Conservation (phyloP, 2,329 filamentous ascomycete genomes). For the Verticillium tricorpus region DNA sequence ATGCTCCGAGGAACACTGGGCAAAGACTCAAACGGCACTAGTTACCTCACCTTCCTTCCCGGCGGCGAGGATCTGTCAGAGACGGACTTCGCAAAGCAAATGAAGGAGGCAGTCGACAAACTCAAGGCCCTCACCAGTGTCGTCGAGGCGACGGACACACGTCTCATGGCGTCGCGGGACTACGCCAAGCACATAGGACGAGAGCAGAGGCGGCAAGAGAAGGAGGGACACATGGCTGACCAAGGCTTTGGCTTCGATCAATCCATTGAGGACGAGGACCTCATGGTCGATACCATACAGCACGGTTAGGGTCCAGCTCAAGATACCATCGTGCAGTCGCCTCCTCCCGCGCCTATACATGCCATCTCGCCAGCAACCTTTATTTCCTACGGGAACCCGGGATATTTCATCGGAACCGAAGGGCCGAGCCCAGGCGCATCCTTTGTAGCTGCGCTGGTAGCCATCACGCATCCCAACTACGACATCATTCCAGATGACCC, state of each 20-base stretch:
- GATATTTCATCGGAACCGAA: background rate
- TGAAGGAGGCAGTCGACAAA: constrained; percentile 34
- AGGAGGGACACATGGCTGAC: constrained; percentile 29
- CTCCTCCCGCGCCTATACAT: background rate
- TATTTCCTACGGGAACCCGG: background rate
- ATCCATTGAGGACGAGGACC: constrained; percentile 54
- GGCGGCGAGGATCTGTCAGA: constrained; percentile 42
- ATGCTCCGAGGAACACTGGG: constrained; percentile 48
- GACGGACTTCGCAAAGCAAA: constrained; percentile 41
- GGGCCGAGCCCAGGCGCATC: background rate
- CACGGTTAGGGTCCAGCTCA: constrained; percentile 8
- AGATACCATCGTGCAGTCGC: background rate
- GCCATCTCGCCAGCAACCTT: background rate
- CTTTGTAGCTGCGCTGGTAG: background rate
- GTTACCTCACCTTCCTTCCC: constrained; percentile 48
- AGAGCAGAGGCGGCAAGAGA: constrained; percentile 42
- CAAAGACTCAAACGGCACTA: constrained; percentile 26
- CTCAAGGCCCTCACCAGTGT: constrained; percentile 42
- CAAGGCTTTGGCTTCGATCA: constrained; percentile 36
- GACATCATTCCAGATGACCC: background rate
- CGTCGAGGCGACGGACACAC: constrained; percentile 48
- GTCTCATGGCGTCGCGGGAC: constrained; percentile 51
- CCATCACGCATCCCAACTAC: background rate
- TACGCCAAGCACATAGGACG: constrained; percentile 44
- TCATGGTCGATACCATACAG: constrained; percentile 46